Evolutionary conservation across 768 basidiomycete genomes (phyloP).

Genomic region (Hortiboletus campestris): DNA sequence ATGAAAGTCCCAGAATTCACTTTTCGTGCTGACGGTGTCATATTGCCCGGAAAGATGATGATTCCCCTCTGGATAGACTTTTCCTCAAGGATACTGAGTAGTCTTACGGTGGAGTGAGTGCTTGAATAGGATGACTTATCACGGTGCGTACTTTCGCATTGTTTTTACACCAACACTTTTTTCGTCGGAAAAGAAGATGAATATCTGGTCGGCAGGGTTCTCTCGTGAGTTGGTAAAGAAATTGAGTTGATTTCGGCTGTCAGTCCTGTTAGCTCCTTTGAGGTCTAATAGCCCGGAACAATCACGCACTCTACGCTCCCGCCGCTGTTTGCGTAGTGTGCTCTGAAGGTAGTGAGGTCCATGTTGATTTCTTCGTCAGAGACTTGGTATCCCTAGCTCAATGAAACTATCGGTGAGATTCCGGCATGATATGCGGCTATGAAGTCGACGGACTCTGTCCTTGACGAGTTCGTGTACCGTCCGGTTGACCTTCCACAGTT

Average conservation of each 20-base stretch:
- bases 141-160: conserved; percentile 81
- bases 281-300: background rate
- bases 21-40: conserved; percentile 97
- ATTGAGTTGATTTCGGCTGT: conserved; percentile 83
- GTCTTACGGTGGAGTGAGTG: conserved; percentile 43
- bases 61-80: conserved; percentile 88
- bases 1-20: conserved; percentile 39
- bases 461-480: conserved; percentile 96
- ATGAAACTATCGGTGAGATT: conserved; percentile 18
- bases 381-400: conserved; percentile 81
- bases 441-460: conserved; percentile 67
- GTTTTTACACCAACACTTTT: conserved; percentile 94
- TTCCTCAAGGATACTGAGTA: conserved; percentile 88
- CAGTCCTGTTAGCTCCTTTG: conserved; percentile 7
- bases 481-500: conserved; percentile 93
- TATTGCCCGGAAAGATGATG: conserved; percentile 92
- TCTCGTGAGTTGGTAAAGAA: conserved; percentile 79
- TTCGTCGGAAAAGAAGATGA: conserved; percentile 95
- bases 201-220: conserved; percentile 78
- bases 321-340: conserved; percentile 64
- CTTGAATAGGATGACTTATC: background rate
- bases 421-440: conserved; percentile 3
- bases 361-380: conserved; percentile 93
- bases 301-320: conserved; percentile 82
- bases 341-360: conserved; percentile 76